Evolutionary conservation across 352 stramenopile genomes (phyloP).

Genomic region (Thalassiosira ordinaria): DNA sequence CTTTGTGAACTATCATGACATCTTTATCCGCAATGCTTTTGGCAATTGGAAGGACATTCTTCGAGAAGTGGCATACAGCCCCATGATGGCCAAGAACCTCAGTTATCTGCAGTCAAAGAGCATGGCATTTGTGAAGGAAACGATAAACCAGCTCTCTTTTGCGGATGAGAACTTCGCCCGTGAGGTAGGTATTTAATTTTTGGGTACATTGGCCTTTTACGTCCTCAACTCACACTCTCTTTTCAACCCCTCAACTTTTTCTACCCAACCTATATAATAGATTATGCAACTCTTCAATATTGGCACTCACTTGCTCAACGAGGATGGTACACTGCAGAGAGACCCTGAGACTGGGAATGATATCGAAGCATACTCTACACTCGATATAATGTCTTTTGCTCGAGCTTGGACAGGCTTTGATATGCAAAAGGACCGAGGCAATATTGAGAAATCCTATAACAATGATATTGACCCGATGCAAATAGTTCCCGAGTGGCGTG

Average conservation of each 20-base stretch:
- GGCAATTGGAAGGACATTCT: slow-evolving; percentile 22
- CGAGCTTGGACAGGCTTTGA: slow-evolving; percentile 68
- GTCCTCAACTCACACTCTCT: not conserved
- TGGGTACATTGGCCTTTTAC: not conserved
- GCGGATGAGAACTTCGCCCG: not conserved
- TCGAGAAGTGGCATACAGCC: slow-evolving; percentile 44
- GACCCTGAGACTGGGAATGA: slow-evolving; percentile 31
- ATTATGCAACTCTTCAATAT: slow-evolving; percentile 71
- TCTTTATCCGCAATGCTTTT: slow-evolving; percentile 14
- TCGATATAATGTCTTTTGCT: slow-evolving; percentile 32
- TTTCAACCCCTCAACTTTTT: not conserved
- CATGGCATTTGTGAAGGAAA: not conserved
- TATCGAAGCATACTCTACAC: slow-evolving; percentile 49
- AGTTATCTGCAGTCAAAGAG: slow-evolving; percentile 37
- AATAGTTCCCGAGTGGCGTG: slow-evolving; percentile 48
- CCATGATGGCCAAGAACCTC: slow-evolving; percentile 58
- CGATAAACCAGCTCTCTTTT: not conserved
- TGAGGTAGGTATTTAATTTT: not conserved
- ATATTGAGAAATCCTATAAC: not conserved
- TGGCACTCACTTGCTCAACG: slow-evolving; percentile 50
- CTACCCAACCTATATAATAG: slow-evolving; percentile 2
- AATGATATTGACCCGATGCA: slow-evolving; percentile 64
- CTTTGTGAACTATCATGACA: slow-evolving; percentile 2
- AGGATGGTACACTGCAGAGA: slow-evolving; percentile 59
- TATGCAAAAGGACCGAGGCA: slow-evolving; percentile 5